A percentile compares a stretch with the other conserved stretches of the same genome.
Conservation (phyloP, 2,329 filamentous ascomycete species). For the Fusarium xyrophilum region DNA sequence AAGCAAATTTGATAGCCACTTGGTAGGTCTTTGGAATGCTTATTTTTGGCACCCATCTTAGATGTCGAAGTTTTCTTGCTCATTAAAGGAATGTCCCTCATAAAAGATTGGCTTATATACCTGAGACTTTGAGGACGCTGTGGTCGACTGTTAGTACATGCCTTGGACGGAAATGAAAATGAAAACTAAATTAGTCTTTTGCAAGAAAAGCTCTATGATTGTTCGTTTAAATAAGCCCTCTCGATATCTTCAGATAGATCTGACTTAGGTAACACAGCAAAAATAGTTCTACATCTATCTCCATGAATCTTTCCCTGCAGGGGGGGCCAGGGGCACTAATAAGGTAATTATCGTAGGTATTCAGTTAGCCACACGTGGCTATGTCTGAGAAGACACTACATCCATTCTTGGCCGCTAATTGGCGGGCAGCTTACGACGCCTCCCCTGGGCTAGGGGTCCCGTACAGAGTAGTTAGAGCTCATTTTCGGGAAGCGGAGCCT, state of each 20-base stretch:
- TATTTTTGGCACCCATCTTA: neutral
- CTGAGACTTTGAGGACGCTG: neutral
- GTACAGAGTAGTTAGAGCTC: constrained; percentile 23
- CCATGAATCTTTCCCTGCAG: neutral
- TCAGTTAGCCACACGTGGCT: constrained; percentile 20
- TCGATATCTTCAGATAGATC: neutral
- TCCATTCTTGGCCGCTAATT: constrained; percentile 3
- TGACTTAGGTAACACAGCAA: neutral
- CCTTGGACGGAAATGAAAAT: neutral
- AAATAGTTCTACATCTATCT: constrained; percentile 3
- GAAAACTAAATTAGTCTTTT: neutral
- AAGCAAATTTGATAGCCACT: neutral
- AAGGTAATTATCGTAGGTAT: neutral
- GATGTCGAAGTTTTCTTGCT: neutral
- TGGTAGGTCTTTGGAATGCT: neutral
- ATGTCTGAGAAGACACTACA: constrained; percentile 3
- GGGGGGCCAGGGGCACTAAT: neutral
- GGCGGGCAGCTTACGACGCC: constrained; percentile 11
- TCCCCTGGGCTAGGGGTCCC: constrained; percentile 13
- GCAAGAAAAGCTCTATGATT: neutral
- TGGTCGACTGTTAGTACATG: no score
- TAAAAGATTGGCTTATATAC: neutral
- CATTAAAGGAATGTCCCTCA: neutral
- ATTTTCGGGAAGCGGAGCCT: constrained; percentile 29
- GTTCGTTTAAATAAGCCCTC: neutral